Evolutionary conservation across 1,284 basidiomycete genomes (phyloP).

Genomic region (Sanghuangporus baumii): DNA sequence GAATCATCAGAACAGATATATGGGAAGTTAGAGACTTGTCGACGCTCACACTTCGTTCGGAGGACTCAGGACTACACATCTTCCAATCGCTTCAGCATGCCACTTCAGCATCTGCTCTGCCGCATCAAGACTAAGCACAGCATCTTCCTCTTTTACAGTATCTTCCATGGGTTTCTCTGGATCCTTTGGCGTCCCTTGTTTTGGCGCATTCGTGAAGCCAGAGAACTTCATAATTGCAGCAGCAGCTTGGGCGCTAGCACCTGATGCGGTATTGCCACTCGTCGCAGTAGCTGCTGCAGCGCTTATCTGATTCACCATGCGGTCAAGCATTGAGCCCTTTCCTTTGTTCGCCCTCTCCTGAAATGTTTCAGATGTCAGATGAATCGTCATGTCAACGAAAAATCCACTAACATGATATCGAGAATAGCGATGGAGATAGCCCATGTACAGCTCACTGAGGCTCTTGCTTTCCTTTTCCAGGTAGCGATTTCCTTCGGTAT

Average conservation of each 20-base stretch:
- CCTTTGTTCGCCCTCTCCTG: conserved; percentile 75
- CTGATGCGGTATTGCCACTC: conserved; percentile 33
- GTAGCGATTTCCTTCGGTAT: conserved; percentile 88
- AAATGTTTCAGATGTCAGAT: conserved; percentile 14
- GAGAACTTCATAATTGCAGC: conserved; percentile 80
- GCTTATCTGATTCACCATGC: conserved; percentile 88
- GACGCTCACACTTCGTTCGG: conserved; percentile 73
- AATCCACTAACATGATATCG: conserved; percentile 75
- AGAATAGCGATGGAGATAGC: conserved; percentile 73
- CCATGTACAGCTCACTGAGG: conserved; percentile 78
- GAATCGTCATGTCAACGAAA: not conserved
- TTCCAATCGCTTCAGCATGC: conserved; percentile 93
- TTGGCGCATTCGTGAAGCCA: conserved; percentile 50
- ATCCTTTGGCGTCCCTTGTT: conserved; percentile 37
- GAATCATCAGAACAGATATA: not conserved
- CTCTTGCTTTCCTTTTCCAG: conserved; percentile 90
- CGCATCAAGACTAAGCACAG: conserved; percentile 64
- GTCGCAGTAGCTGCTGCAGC: conserved; percentile 65
- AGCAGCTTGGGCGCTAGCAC: conserved; percentile 72
- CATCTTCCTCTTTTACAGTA: conserved; percentile 74
- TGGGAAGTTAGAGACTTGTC: not conserved
- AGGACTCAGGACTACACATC: conserved; percentile 84
- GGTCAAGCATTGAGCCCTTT: conserved; percentile 85
- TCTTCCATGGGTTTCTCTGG: conserved; percentile 61
- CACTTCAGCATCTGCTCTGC: conserved; percentile 91